These are phyloP conservation scores for Xylaria sp. DNA, from an alignment of 2,329 filamentous ascomycete genomes.

Conservation along the genomic window DNA sequence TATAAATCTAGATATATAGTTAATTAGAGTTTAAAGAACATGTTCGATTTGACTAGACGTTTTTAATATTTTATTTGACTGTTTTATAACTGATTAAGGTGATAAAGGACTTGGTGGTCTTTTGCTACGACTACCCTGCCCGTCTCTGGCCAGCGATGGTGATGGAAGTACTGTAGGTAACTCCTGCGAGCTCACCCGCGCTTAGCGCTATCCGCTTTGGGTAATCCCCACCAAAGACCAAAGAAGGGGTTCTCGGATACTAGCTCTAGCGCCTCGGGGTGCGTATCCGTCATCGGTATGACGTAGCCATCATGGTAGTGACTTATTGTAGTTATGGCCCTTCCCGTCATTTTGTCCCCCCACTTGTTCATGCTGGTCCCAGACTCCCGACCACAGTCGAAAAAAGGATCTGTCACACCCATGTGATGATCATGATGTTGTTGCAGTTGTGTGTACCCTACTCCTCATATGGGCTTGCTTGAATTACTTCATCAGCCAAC, in stretches of 20 bases:
- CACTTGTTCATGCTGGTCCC: constrained; percentile 2
- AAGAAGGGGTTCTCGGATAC: not conserved
- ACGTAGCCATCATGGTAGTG: constrained; percentile 12
- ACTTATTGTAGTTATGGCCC: too few relatives aligned
- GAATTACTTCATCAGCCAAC: too few relatives aligned
- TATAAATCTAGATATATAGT: too few relatives aligned
- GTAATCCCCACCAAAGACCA: constrained; percentile 7
- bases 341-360: not conserved
- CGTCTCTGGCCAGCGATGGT: too few relatives aligned
- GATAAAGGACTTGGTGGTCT: too few relatives aligned
- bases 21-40: too few relatives aligned
- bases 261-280: not conserved
- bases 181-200: not conserved
- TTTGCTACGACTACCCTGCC: too few relatives aligned
- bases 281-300: not conserved
- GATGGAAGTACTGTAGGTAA: too few relatives aligned
- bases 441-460: not conserved
- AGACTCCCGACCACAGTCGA: not conserved
- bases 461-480: too few relatives aligned
- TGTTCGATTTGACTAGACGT: too few relatives aligned
- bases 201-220: constrained; percentile 22
- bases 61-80: too few relatives aligned
- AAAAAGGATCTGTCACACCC: not conserved
- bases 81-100: too few relatives aligned
- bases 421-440: not conserved